Evolutionary conservation across 129 eudicot genomes (phyloP), one percentile per base, ranked within the genome.

Genomic region (Arctium minus): DNA sequence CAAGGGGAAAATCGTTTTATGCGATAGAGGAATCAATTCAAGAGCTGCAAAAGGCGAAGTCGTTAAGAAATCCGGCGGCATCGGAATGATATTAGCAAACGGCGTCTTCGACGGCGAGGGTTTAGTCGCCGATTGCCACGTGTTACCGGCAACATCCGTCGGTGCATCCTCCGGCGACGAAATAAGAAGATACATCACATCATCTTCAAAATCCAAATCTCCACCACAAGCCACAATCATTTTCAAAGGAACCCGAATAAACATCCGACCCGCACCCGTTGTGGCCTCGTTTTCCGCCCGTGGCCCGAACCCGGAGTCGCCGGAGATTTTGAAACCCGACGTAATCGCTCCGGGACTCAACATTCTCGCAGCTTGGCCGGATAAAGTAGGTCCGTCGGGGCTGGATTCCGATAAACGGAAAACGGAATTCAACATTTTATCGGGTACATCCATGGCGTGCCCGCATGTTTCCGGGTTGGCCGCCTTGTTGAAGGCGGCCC

Each of bases 381-480:
- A 91, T 56, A 87, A 73, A n/a, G 89, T 93, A 5, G 97, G 94
- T 2, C 99, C 99, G 3, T 91, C 97, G 0, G 97, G 99, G 2
- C 86, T 96, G 15, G 79, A 87, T 0, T 87, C 93, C 3, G 99
- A 96, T 70, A 83, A 85, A 6, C 91, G 98, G 0, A 78, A 87
- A 10, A 90, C 95, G 0, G 99, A 93, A 80, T 96, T 96, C 69
- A 96, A 96, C 78, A 96, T 96, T 8, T 42, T 96, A 65, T 96
- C 99, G 0, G 99, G 99, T 0, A 96, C 99, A 1, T 96, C 99
- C 2, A 96, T 96, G 99, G 99, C 99, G 0, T 96, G 99, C 82
- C 99, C 99, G 0, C 99, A 96, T 74, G 97, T 96, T 39, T 92
- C 97, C 0, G 99, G 99, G 10, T 81, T 93, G 4, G 97, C 93